A percentile compares a stretch with the other conserved stretches of the same genome.
Conservation (phyloP, 2,329 filamentous ascomycete species). For the Pseudogymnoascus verrucosus region DNA sequence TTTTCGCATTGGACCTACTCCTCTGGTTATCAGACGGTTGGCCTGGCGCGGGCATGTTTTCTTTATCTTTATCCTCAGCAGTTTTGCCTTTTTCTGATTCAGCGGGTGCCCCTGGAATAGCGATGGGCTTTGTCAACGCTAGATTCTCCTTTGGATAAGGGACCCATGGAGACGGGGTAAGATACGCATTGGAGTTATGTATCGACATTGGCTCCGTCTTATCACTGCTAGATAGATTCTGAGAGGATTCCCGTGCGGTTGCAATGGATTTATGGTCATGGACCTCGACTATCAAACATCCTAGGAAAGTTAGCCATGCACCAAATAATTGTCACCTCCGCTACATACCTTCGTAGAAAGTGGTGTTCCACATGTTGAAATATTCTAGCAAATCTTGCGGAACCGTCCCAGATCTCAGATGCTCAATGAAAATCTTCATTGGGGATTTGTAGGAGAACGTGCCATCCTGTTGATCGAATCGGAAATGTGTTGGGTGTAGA, state of each 20-base stretch:
- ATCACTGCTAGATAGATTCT: conserved; percentile 46
- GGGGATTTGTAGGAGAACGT: conserved; percentile 89
- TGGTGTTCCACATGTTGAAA: conserved; percentile 61
- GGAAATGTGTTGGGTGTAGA: conserved; percentile 76
- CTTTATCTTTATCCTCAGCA: conserved; percentile 44
- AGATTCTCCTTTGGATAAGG: conserved; percentile 57
- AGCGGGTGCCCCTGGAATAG: conserved; percentile 13
- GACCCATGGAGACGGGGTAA: conserved; percentile 81
- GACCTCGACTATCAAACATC: conserved; percentile 88
- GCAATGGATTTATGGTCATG: conserved; percentile 71
- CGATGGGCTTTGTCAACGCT: conserved; percentile 20
- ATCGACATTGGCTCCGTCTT: conserved; percentile 70
- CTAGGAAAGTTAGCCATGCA: conserved; percentile 24
- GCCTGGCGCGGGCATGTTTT: conserved; percentile 47
- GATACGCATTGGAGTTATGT: conserved; percentile 82
- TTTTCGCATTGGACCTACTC: conserved; percentile 35
- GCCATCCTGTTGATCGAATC: conserved; percentile 89
- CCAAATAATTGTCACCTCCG: background rate
- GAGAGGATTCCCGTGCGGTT: conserved; percentile 51
- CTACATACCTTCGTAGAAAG: conserved; percentile 72
- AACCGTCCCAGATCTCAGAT: conserved; percentile 66
- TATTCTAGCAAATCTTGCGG: conserved; percentile 84
- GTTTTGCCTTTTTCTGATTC: conserved; percentile 35
- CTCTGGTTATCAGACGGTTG: conserved; percentile 40
- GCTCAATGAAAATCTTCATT: conserved; percentile 72